These are phyloP conservation scores for Xylaria cubensis DNA, from an alignment of 495 filamentous ascomycete genomes.

Conservation along the genomic window DNA sequence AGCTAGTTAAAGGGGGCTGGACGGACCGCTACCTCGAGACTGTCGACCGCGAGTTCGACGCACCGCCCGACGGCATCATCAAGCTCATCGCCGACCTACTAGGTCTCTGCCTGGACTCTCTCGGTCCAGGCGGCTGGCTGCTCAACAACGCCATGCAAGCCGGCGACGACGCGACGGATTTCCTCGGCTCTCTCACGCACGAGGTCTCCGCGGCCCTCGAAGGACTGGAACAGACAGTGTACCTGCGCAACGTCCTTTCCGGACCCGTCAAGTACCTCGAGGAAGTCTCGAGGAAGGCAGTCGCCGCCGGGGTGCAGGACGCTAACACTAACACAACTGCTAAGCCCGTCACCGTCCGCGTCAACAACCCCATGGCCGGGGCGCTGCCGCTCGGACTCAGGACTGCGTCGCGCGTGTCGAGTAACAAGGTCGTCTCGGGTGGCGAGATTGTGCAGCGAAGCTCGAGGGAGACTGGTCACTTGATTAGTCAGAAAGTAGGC, in stretches of 20 bases:
- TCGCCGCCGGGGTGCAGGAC: neutral
- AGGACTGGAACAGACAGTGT: conserved; percentile 75
- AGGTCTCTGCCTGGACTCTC: conserved; percentile 78
- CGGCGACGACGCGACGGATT: conserved; percentile 62
- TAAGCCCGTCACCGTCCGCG: conserved; percentile 29
- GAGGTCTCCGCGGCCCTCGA: conserved; percentile 80
- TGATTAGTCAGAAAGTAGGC: conserved; percentile 73
- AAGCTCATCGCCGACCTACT: conserved; percentile 69
- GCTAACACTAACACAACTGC: conserved; percentile 20
- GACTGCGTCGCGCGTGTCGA: conserved; percentile 57
- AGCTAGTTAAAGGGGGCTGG: conserved; percentile 71
- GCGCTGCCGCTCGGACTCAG: conserved; percentile 77
- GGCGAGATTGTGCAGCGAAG: conserved; percentile 70
- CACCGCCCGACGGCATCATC: conserved; percentile 62
- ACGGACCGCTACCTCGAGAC: conserved; percentile 67
- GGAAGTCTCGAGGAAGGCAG: conserved; percentile 44
- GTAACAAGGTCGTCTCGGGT: conserved; percentile 63
- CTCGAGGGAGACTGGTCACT: conserved; percentile 71
- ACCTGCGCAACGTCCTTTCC: conserved; percentile 69
- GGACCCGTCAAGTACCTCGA: conserved; percentile 74
- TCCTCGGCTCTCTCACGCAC: conserved; percentile 70
- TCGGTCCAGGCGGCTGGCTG: conserved; percentile 86
- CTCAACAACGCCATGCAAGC: conserved; percentile 60
- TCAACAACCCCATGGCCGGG: conserved; percentile 37
- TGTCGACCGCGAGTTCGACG: conserved; percentile 54